A percentile compares a stretch with the other conserved stretches of the same genome.
These are phyloP conservation scores for Arbutus unedo DNA, from an alignment of 148 eudicot species.

Conservation along the genomic window DNA sequence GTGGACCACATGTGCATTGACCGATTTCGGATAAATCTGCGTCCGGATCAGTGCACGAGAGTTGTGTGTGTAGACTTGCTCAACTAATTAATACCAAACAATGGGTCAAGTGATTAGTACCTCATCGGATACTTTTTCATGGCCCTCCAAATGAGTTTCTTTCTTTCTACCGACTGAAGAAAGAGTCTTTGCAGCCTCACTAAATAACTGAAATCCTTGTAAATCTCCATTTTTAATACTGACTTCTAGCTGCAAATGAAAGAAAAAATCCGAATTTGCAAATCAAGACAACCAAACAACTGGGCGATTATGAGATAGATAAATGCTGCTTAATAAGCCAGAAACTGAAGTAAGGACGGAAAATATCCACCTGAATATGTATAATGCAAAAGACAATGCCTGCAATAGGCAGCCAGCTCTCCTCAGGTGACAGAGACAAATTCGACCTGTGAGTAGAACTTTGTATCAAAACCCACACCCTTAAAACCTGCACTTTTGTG, in stretches of 20 bases:
- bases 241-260: slow-evolving; percentile 68
- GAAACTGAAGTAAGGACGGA: background rate
- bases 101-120: slow-evolving; percentile 21
- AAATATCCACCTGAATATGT: slow-evolving; percentile 69
- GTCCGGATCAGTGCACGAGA: no score
- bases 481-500: background rate
- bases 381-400: slow-evolving; percentile 75
- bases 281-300: background rate
- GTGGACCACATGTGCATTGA: background rate
- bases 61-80: no score
- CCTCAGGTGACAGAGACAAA: slow-evolving; percentile 78
- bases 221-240: slow-evolving; percentile 73
- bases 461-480: background rate
- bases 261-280: background rate
- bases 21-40: no score
- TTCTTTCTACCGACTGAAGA: slow-evolving; percentile 37
- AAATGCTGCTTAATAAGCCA: slow-evolving; percentile 1
- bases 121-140: slow-evolving; percentile 27
- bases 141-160: slow-evolving; percentile 18
- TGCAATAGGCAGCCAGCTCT: slow-evolving; percentile 93
- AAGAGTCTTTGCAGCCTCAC: slow-evolving; percentile 33
- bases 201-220: slow-evolving; percentile 51
- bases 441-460: slow-evolving; percentile 49
- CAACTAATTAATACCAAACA: background rate
- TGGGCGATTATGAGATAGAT: background rate